Base-by-base conservation (phyloP, 2,329 filamentous ascomycete genomes). In the Paraconiothyrium sp. region DNA sequence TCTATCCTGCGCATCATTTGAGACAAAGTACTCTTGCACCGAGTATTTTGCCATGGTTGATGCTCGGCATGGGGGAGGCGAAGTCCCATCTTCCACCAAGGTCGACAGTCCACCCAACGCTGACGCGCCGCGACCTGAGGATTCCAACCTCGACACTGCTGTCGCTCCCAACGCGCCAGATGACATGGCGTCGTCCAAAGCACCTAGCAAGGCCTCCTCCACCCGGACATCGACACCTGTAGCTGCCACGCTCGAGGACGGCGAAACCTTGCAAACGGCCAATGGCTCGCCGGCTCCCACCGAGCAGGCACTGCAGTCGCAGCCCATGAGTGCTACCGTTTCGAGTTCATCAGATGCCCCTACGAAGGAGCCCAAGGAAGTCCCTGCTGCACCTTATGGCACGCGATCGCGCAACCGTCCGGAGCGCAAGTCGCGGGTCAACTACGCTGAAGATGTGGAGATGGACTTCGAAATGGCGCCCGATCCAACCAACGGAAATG, bases 381-480 rank as follows among this genome's bases (percentile, higher is more conserved):
- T 72, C 52, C 70, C 74, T 48, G 71, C 90, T 54, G 89, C 88
- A 69, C 89, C 89, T 51, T 97, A 99, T 80, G 94, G 94, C 74
- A 99, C 95, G 77, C 91, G 94, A 72, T 97, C 94, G 71, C 91
- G 95, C 78, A 97, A 97, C 80, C 90, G 94, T 74, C 90, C 88
- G 60, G 91, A 91, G 47, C 58, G 58, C 72, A 88, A 86, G 68
- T 86, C 91, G 70, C 91, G 95, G 69, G 89, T 91, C 68, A 99
- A 99, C 80, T 99, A 99, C 80, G 94, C 95, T 54, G 95, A 99
- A 80, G 94, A 97, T 79, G 85, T 94, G 69, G 94, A 98, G 73
- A 89, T 92, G 79, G 95, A 98, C 76, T 92, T 93, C 77, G 94
- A 97, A 73, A 86, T 85, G 69, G 72, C 76, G 82, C 85, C 74